phyloP scores from a whole-genome alignment of 2,329 filamentous ascomycete genomes.

The Hirsutella rhossiliensis region DNA sequence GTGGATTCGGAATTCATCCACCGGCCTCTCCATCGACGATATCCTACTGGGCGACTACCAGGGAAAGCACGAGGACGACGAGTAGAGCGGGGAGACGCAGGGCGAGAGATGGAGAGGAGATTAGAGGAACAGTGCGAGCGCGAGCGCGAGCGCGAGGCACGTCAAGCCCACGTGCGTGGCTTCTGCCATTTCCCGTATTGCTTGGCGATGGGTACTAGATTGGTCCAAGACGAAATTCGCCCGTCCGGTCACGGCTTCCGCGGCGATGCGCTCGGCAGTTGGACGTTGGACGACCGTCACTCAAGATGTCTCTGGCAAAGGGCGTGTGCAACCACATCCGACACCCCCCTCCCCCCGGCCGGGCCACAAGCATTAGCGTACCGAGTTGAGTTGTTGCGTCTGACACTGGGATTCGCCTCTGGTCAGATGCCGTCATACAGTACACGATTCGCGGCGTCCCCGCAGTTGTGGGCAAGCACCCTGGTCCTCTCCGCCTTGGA shows the following conservation, averaged over 20 bases:
- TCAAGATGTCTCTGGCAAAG: background rate
- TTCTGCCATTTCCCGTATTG: background rate
- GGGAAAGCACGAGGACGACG: constrained; percentile 40
- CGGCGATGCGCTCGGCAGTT: background rate
- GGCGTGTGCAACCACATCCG: background rate
- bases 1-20: constrained; percentile 53
- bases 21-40: constrained; percentile 50
- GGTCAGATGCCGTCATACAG: constrained; percentile 1
- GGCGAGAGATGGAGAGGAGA: background rate
- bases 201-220: background rate
- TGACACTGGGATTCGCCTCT: background rate
- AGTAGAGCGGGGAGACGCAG: constrained; percentile 8
- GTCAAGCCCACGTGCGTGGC: background rate
- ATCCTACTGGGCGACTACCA: constrained; percentile 64
- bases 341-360: background rate
- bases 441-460: background rate
- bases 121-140: too few relatives aligned
- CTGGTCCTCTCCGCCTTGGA: background rate
- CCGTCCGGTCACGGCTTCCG: background rate
- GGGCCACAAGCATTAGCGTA: background rate
- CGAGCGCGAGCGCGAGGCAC: background rate
- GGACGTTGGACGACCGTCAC: background rate
- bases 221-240: background rate
- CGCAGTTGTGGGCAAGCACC: background rate
- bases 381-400: background rate